Evolutionary conservation across 495 filamentous ascomycete genomes (phyloP).

Genomic region (Tuber borchii): DNA sequence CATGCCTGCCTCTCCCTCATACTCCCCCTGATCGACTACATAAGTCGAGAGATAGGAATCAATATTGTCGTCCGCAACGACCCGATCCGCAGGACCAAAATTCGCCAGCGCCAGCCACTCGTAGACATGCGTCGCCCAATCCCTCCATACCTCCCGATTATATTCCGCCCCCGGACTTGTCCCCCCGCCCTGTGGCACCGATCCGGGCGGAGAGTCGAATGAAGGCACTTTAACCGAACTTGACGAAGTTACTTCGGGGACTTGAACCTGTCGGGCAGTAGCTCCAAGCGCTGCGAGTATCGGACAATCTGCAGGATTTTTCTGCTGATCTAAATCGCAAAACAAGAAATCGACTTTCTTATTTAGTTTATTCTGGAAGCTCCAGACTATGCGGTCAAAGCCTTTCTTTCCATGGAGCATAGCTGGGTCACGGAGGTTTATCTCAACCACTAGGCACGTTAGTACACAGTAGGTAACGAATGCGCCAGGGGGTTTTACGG

Average conservation of each 20-base stretch:
- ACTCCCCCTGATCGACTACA: slow-evolving; percentile 37
- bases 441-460: slow-evolving; percentile 59
- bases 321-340: slow-evolving; percentile 50
- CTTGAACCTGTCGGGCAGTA: slow-evolving; percentile 52
- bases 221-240: slow-evolving; percentile 45
- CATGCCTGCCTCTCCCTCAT: not conserved
- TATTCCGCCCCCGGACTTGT: slow-evolving; percentile 51
- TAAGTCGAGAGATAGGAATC: slow-evolving; percentile 83
- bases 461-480: slow-evolving; percentile 21
- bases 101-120: slow-evolving; percentile 80
- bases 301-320: slow-evolving; percentile 12
- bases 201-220: slow-evolving; percentile 46
- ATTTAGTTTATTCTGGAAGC: slow-evolving; percentile 73
- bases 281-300: slow-evolving; percentile 43
- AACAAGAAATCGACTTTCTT: slow-evolving; percentile 74
- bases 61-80: slow-evolving; percentile 59
- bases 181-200: slow-evolving; percentile 43
- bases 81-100: slow-evolving; percentile 60
- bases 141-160: slow-evolving; percentile 37
- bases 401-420: slow-evolving; percentile 90
- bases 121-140: slow-evolving; percentile 57
- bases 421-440: slow-evolving; percentile 68
- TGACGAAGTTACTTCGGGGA: slow-evolving; percentile 42
- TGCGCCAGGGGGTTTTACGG: slow-evolving; percentile 42
- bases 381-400: slow-evolving; percentile 77